Base-by-base conservation (phyloP, 495 filamentous ascomycete species). In the Beverwykella pulmonaria region DNA sequence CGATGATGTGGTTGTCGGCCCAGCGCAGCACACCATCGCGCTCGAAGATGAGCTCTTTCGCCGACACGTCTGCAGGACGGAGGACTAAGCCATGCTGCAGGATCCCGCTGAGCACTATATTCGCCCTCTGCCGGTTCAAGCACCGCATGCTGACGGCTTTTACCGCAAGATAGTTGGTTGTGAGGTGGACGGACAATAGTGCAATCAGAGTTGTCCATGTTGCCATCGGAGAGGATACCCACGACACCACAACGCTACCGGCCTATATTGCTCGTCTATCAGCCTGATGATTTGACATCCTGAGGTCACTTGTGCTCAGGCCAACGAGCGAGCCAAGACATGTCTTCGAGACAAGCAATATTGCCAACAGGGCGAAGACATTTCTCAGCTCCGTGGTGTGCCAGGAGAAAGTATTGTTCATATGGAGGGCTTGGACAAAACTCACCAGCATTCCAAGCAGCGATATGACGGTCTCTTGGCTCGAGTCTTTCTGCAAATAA, bases 381-480 rank as follows among this genome's bases (percentile, higher is more conserved):
- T 44, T 3, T 7, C 6, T 9, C 39, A 7, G 39, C 17, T 14
- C 39, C 2, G 2, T 44, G 39, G 15, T n/a, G 39, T n/a, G 15
- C 8, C 39, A 44, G 39, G 30, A 8, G 46, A 23, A 57, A 19
- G 26, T 59, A 56, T 27, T 22, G 30, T 57, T 44, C 39, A 44
- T 44, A 44, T 44, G 17, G 8, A n/a, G 17, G 8, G 39, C 39
- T 44, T 58, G 23, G 53, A 30, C 25, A 61, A 3, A 41, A 74
- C 84, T 74, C 78, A 90, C 87, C 61, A 97, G 81, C 92, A 97
- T 94, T 0, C 93, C 93, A 41, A 96, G 36, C 41, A 98, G 82
- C 1, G 91, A 93, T 57, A 98, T 92, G 39, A 97, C 83, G 0
- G 93, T 98, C 78, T 98, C 93, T 79, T 98, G 93, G 64, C 90